Evolutionary conservation across 768 basidiomycete genomes (phyloP).

Genomic region (Udeniomyces megalosporus): DNA sequence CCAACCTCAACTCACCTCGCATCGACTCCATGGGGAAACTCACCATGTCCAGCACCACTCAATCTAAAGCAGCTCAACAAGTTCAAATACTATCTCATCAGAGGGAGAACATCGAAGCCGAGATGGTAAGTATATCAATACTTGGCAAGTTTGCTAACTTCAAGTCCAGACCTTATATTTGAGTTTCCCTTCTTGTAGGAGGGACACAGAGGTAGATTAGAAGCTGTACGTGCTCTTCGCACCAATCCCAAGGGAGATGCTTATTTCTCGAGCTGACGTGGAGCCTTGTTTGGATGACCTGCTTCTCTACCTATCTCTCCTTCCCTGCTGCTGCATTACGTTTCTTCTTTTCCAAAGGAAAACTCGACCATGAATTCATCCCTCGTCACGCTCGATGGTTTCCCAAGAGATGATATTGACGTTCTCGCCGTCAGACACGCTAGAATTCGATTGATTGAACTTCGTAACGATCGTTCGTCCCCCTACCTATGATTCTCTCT

Average conservation of each 20-base stretch:
- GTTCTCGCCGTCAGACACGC: slow-evolving; percentile 14
- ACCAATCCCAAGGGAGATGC: too few relatives aligned
- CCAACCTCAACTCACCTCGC: background rate
- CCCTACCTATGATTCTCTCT: background rate
- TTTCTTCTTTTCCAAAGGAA: background rate
- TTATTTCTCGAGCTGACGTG: too few relatives aligned
- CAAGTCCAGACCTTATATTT: background rate
- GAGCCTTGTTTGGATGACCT: too few relatives aligned
- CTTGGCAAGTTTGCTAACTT: too few relatives aligned
- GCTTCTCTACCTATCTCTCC: background rate
- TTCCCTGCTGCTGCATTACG: background rate
- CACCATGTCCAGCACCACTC: background rate
- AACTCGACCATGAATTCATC: slow-evolving; percentile 14
- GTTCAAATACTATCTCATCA: background rate
- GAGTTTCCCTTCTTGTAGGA: background rate
- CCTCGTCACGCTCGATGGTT: slow-evolving; percentile 15
- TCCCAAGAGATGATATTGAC: slow-evolving; percentile 15
- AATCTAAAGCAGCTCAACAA: slow-evolving; percentile 3
- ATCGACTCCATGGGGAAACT: background rate
- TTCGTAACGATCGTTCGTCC: slow-evolving; percentile 13
- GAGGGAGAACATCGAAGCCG: slow-evolving; percentile 13
- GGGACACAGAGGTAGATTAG: slow-evolving; percentile 12
- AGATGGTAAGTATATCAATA: slow-evolving; percentile 10
- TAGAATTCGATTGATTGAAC: slow-evolving; percentile 11
- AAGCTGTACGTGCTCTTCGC: slow-evolving; percentile 7